Evolutionary conservation across 306 rosid species (phyloP), one percentile per base, ranked within the genome.

Genomic region (Geum urbanum): DNA sequence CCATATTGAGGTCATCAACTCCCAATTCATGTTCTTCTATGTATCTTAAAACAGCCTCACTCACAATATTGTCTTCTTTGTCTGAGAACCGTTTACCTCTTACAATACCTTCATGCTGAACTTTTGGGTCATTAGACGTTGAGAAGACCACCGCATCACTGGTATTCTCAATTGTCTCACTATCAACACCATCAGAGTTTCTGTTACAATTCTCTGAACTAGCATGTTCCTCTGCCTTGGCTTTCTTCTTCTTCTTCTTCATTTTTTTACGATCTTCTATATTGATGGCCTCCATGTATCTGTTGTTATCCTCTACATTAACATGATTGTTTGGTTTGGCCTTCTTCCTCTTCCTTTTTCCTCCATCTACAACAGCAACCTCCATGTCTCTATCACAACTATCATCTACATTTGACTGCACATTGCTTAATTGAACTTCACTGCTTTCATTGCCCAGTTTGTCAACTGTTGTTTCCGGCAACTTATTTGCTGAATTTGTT

Each of bases 61-160:
- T 74, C 50, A 91, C 41, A 54, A 58, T 75, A 77, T 79, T 75
- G 51, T 91, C 92, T 78, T 91, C 96, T 78, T 91, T 86, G 10
- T 10, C 39, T 43, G 90, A 80, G 76, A 63, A 91, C 74, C 96
- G 66, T 79, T 83, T 84, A 48, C 92, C 95, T 39, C 53, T 78
- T 44, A 77, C 54, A 47, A 74, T 35, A 35, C 43, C 76, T 35
- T 67, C 66, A 32, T 50, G 69, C 6, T 64, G 10, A 51, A 55
- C 64, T 48, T 13, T 54, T 54, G 63, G 22, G 10, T n/a, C 52
- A 74, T 74, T 71, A 67, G 58, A 58, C 35, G 50, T 27, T 35
- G 74, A 41, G 58, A 80, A 75, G 64, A 86, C 55, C 69, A 80
- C 88, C 71, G 85, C 81, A 46, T 82, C 66, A 78, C 88, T 86